Evolutionary conservation across 176 grass and related monocot species (phyloP).

Genomic region (Oryza australiensis): DNA sequence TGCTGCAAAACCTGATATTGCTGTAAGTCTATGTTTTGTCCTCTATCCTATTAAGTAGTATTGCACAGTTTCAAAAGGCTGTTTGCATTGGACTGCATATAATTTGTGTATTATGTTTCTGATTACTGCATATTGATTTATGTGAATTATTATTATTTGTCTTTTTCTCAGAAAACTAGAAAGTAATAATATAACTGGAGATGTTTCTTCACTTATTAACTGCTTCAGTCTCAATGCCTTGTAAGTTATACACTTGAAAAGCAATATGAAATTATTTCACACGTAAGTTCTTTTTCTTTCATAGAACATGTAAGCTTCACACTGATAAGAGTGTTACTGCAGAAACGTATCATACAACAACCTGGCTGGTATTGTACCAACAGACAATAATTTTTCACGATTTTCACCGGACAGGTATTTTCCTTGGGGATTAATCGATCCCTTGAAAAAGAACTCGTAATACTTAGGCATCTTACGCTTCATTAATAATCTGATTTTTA

Average conservation of each 20-base stretch:
- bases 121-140: constrained; percentile 33
- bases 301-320: constrained; percentile 4
- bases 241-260: constrained; percentile 50
- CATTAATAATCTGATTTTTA: constrained; percentile 27
- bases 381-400: constrained; percentile 84
- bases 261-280: constrained; percentile 22
- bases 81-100: neutral
- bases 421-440: neutral
- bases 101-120: neutral
- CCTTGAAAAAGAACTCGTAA: neutral
- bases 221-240: constrained; percentile 77
- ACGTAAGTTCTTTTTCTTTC: neutral
- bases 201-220: constrained; percentile 73
- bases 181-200: constrained; percentile 93
- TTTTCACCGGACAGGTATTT: constrained; percentile 81
- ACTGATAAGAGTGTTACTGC: constrained; percentile 12
- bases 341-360: constrained; percentile 96
- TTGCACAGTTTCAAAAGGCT: neutral
- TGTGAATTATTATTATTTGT: constrained; percentile 5
- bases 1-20: constrained; percentile 77
- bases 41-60: neutral
- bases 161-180: constrained; percentile 63
- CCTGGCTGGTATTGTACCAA: constrained; percentile 75
- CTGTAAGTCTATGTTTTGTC: constrained; percentile 55
- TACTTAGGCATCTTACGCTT: neutral